Evolutionary conservation across 257 asterid species (phyloP).

Genomic region (Solanum corneliomulleri): DNA sequence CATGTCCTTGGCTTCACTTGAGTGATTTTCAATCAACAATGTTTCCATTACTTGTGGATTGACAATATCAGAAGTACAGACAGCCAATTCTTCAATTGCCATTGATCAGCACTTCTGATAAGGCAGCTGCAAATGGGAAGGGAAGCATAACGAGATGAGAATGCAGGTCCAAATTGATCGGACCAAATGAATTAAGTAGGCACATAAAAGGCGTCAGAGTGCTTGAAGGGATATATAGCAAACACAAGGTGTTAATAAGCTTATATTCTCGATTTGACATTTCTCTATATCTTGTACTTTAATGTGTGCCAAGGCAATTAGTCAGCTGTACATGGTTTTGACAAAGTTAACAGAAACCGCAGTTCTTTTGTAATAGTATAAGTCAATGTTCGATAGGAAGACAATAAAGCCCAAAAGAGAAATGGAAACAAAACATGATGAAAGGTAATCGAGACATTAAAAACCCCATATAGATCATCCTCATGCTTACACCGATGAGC

Average conservation of each 20-base stretch:
- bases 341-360: background rate
- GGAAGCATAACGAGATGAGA: background rate
- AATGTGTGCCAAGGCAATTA: background rate
- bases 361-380: background rate
- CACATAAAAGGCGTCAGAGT: background rate
- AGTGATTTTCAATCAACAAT: slow-evolving; percentile 8
- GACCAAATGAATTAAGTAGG: background rate
- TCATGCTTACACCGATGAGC: background rate
- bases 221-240: background rate
- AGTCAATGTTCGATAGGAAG: background rate
- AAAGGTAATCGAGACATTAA: background rate
- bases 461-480: background rate
- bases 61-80: background rate
- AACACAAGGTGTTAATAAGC: background rate
- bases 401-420: background rate
- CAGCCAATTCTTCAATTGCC: slow-evolving; percentile 9
- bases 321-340: background rate
- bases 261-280: background rate
- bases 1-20: slow-evolving; percentile 10
- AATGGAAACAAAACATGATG: background rate
- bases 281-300: background rate
- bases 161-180: background rate
- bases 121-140: background rate
- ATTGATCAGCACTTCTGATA: background rate
- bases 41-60: slow-evolving; percentile 18